Conservation (phyloP, 345 rosid genomes). For the Syzygium oleosum region DNA sequence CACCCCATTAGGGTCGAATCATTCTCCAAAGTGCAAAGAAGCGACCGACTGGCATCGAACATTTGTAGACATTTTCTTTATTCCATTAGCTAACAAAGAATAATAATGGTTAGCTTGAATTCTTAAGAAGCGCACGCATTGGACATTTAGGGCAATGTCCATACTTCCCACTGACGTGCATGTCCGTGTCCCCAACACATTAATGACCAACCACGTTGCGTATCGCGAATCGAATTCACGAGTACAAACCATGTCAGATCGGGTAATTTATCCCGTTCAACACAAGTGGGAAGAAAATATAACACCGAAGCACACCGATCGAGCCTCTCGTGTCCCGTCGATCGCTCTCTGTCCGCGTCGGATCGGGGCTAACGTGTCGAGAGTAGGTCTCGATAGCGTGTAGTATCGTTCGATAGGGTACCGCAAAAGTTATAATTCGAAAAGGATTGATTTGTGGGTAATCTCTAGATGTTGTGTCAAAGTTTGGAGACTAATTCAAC, state of each 20-base stretch:
- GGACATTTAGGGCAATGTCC: not conserved
- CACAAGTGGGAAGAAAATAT: not conserved
- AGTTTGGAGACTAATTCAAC: not conserved
- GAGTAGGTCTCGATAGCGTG: not conserved
- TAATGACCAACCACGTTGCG: no score
- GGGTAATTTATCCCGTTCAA: not conserved
- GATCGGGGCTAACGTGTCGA: not conserved
- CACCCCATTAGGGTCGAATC: not conserved
- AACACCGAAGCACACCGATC: not conserved
- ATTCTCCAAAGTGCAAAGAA: not conserved
- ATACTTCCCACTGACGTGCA: no score
- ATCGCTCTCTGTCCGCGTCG: not conserved
- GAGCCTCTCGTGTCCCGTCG: not conserved
- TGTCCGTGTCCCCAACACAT: no score
- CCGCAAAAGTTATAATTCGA: not conserved
- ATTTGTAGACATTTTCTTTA: not conserved
- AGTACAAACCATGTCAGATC: fast-evolving
- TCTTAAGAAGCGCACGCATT: not conserved
- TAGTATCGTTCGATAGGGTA: not conserved
- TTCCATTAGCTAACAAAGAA: not conserved
- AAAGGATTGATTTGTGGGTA: not conserved
- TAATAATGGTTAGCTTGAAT: not conserved
- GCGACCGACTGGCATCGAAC: not conserved
- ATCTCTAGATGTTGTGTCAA: not conserved
- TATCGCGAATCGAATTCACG: not conserved